A percentile compares a stretch with the other conserved stretches of the same genome.
phyloP scores from a whole-genome alignment of 768 basidiomycete genomes.

The Pulveroboletus ravenelii region DNA sequence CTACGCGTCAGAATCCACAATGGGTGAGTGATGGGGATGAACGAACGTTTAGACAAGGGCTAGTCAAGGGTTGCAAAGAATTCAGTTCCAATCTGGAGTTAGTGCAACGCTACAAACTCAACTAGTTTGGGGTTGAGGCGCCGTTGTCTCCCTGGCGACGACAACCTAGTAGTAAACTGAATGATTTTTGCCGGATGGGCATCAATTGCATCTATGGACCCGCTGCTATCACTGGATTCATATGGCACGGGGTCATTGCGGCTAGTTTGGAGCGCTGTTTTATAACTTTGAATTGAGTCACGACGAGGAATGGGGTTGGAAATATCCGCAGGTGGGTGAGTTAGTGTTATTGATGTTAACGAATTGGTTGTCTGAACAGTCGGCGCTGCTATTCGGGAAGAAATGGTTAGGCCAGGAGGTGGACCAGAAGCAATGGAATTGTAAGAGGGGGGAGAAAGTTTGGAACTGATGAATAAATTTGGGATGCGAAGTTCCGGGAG shows the following conservation, averaged over 20 bases:
- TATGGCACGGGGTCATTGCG: conserved; percentile 33
- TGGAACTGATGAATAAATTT: conserved; percentile 56
- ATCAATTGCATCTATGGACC: conserved; percentile 44
- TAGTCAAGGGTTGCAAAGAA: conserved; percentile 23
- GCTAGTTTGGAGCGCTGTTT: conserved; percentile 33
- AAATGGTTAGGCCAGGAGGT: conserved; percentile 22
- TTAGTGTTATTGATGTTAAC: conserved; percentile 1
- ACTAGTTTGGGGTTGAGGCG: conserved; percentile 53
- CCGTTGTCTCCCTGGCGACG: conserved; percentile 35
- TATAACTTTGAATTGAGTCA: conserved; percentile 37
- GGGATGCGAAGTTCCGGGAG: conserved; percentile 52
- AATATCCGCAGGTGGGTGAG: conserved; percentile 10
- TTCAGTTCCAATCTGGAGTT: conserved; percentile 15
- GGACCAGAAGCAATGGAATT: conserved; percentile 22
- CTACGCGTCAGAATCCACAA: background rate
- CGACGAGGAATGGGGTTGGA: conserved; percentile 12
- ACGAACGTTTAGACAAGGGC: conserved; percentile 62
- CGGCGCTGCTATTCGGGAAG: conserved; percentile 11
- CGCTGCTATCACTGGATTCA: conserved; percentile 41
- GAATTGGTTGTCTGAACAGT: conserved; percentile 11
- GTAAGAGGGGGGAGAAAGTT: conserved; percentile 36
- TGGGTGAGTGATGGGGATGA: conserved; percentile 2
- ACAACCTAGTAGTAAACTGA: conserved; percentile 25
- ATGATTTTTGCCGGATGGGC: conserved; percentile 21
- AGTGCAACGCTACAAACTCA: conserved; percentile 24